These are phyloP conservation scores for Cucurbita maxima DNA, from an alignment of 306 rosid species.

Conservation along the genomic window DNA sequence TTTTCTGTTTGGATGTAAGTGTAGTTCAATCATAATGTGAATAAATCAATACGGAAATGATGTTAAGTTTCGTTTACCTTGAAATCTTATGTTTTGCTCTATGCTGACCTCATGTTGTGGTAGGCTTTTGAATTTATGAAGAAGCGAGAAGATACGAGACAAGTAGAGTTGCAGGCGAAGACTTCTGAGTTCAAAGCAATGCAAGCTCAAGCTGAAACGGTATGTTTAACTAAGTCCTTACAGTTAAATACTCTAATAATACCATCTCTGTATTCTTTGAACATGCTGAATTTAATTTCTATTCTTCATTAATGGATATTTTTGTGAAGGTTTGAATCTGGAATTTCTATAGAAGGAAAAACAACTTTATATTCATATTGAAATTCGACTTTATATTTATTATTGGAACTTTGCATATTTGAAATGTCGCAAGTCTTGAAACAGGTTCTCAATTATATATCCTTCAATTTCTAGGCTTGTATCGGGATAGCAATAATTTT, in stretches of 20 bases:
- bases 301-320: neutral
- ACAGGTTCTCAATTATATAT: neutral
- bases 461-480: neutral
- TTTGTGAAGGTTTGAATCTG: neutral
- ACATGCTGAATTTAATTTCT: neutral
- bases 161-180: constrained; percentile 47
- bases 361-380: neutral
- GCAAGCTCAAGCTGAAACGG: constrained; percentile 73
- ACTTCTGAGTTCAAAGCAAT: constrained; percentile 55
- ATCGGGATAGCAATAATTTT: neutral
- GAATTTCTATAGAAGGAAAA: neutral
- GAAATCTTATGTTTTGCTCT: neutral
- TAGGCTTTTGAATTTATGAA: constrained; percentile 53
- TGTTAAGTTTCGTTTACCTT: neutral
- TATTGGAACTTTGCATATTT: neutral
- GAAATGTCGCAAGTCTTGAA: neutral
- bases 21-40: neutral
- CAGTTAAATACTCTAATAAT: neutral
- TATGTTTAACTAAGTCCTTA: constrained; percentile 7
- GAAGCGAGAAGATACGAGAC: constrained; percentile 76
- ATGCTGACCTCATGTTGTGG: neutral
- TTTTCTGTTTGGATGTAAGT: neutral
- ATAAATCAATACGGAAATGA: neutral
- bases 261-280: neutral
- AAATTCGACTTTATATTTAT: neutral